Percentiles rank a stretch among this genome's conserved stretches.
phyloP scores from a whole-genome alignment of 1,284 basidiomycete genomes.

The Trametes hirsuta region DNA sequence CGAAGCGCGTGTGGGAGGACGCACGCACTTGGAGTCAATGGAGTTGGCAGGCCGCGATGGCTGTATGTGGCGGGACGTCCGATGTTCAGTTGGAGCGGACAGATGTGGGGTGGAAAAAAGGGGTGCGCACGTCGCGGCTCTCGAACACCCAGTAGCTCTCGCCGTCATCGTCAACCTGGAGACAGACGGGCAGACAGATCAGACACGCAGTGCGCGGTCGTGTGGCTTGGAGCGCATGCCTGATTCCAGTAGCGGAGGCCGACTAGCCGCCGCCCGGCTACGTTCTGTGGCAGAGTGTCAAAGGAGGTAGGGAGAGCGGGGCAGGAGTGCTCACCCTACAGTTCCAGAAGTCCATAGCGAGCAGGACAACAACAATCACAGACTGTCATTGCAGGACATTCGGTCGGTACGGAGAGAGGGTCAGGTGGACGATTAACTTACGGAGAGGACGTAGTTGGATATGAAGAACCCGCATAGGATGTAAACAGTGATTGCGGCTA shows the following conservation, averaged over 20 bases:
- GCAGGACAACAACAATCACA: constrained; percentile 86
- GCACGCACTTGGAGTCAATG: constrained; percentile 81
- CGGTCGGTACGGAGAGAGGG: not conserved
- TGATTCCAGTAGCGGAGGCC: constrained; percentile 97
- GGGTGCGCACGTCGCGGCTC: constrained; percentile 79
- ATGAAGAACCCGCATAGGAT: constrained; percentile 87
- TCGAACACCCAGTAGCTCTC: constrained; percentile 97
- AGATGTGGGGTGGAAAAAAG: constrained; percentile 5
- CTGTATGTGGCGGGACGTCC: constrained; percentile 43
- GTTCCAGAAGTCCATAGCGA: constrained; percentile 98
- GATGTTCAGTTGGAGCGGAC: constrained; percentile 2
- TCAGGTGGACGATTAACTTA: constrained; percentile 42
- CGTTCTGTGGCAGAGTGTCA: constrained; percentile 65
- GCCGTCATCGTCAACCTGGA: constrained; percentile 89
- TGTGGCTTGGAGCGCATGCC: constrained; percentile 40
- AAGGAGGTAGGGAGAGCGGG: not conserved
- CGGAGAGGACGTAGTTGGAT: constrained; percentile 88
- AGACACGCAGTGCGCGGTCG: not conserved
- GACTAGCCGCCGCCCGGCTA: constrained; percentile 88
- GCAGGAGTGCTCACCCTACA: constrained; percentile 63
- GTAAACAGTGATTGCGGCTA: constrained; percentile 85
- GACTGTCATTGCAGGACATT: constrained; percentile 54
- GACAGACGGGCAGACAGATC: constrained; percentile 16
- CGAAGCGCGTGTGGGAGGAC: not conserved
- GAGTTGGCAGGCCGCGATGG: constrained; percentile 89